Conservation (phyloP, 1,284 basidiomycete species). For the Ustilago vetiveriae region DNA sequence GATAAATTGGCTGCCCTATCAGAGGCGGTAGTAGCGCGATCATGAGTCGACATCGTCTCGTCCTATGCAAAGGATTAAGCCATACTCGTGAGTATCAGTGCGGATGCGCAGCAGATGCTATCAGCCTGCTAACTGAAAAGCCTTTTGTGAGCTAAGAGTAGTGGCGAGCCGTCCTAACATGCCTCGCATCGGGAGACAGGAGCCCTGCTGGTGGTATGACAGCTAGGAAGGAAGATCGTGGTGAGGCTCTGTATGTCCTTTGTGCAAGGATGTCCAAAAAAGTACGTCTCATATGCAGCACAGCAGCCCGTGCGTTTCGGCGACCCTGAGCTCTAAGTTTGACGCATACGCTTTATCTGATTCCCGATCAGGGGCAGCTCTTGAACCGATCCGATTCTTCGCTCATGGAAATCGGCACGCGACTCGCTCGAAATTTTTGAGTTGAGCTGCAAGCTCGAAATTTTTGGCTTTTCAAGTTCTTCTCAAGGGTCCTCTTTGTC, state of each 20-base stretch:
- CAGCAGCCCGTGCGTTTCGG: not conserved
- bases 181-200: too few relatives aligned
- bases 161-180: too few relatives aligned
- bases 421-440: conserved; percentile 13
- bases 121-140: too few relatives aligned
- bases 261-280: not conserved
- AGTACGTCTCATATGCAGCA: not conserved
- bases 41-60: conserved; percentile 10
- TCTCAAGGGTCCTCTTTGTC: conserved; percentile 6
- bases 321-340: not conserved
- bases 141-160: too few relatives aligned
- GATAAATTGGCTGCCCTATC: conserved; percentile 15
- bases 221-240: not conserved
- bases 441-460: conserved; percentile 17
- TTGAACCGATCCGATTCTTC: not conserved
- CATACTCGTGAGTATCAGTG: not conserved
- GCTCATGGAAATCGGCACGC: conserved; percentile 1
- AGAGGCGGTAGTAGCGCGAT: not conserved
- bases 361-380: conserved; percentile 11
- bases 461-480: conserved; percentile 3
- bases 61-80: not conserved
- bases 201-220: too few relatives aligned
- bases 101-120: not conserved
- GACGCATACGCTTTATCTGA: conserved; percentile 10
- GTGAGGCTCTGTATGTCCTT: not conserved